A percentile compares a stretch with the other conserved stretches of the same genome.
These are phyloP conservation scores for Trichoderma cornu-damae DNA, from an alignment of 2,329 filamentous ascomycete species.

Conservation along the genomic window DNA sequence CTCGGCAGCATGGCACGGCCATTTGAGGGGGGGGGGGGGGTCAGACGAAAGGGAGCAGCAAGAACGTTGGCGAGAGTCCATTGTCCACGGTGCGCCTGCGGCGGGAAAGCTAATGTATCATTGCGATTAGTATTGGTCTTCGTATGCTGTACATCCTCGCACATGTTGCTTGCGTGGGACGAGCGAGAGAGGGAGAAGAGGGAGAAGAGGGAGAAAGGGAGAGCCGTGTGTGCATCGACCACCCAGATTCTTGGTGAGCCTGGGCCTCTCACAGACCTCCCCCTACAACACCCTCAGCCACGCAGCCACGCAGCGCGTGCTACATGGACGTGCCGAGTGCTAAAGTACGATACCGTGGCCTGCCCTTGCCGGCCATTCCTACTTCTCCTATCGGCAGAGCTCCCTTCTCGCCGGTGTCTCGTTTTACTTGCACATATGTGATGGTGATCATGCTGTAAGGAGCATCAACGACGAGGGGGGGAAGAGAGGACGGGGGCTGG, in stretches of 20 bases:
- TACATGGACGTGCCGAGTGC: neutral
- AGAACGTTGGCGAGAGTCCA: neutral
- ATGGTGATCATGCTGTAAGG: conserved; percentile 18
- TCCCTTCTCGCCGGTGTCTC: conserved; percentile 10
- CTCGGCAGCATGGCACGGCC: neutral
- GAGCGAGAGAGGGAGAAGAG: neutral
- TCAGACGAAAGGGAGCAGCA: neutral
- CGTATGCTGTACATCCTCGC: conserved; percentile 2
- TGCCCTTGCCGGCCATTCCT: conserved; percentile 1
- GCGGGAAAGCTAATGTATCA: conserved; percentile 24
- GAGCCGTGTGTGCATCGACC: neutral
- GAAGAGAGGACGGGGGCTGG: neutral
- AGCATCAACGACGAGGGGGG: conserved; percentile 1
- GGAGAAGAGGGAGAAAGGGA: too few relatives aligned
- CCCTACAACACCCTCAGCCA: neutral
- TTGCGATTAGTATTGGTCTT: neutral
- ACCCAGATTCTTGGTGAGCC: conserved; percentile 8
- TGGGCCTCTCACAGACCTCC: neutral
- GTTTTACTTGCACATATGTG: conserved; percentile 13
- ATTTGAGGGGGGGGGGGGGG: neutral
- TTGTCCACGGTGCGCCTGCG: conserved; percentile 11
- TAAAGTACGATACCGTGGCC: neutral
- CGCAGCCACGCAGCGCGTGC: neutral
- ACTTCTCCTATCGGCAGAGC: conserved; percentile 18
- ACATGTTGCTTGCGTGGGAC: conserved; percentile 2